These are phyloP conservation scores for Rhizopogon vinicolor DNA, from an alignment of 768 basidiomycete genomes.

Conservation along the genomic window DNA sequence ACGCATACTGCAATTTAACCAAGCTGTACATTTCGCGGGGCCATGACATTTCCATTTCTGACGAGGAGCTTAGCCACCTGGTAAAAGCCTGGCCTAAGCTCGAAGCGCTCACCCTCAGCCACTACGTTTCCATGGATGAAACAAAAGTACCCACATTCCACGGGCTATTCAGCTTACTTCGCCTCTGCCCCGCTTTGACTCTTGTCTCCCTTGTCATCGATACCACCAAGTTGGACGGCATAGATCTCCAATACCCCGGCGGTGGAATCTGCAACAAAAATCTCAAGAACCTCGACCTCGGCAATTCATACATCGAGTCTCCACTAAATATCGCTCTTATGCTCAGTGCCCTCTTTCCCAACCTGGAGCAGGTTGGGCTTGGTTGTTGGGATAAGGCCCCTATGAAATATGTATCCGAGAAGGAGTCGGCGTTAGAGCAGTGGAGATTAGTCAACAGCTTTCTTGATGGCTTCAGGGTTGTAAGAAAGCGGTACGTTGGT, in stretches of 20 bases:
- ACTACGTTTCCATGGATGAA: constrained; percentile 1
- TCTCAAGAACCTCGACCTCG: constrained; percentile 8
- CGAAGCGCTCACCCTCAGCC: constrained; percentile 14
- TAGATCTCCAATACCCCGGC: background rate
- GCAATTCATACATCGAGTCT: constrained; percentile 11
- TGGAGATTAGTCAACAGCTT: background rate
- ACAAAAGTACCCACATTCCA: constrained; percentile 6
- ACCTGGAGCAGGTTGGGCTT: constrained; percentile 12
- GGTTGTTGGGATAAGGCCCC: constrained; percentile 16
- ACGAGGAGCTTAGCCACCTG: constrained; percentile 10
- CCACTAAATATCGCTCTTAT: constrained; percentile 10
- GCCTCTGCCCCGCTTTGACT: constrained; percentile 9
- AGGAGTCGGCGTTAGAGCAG: background rate
- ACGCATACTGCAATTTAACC: background rate
- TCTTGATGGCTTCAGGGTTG: background rate
- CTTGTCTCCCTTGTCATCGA: constrained; percentile 18
- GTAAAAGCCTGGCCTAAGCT: constrained; percentile 18
- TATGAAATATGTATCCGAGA: background rate
- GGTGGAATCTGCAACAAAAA: background rate
- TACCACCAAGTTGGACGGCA: background rate
- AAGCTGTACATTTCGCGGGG: constrained; percentile 3
- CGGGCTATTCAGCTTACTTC: constrained; percentile 7
- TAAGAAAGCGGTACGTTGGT: background rate
- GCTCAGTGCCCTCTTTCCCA: constrained; percentile 14
- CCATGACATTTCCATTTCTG: constrained; percentile 9